These are phyloP conservation scores for Mrakiaceae sp. DNA, from an alignment of 1,284 basidiomycete species.

Conservation along the genomic window DNA sequence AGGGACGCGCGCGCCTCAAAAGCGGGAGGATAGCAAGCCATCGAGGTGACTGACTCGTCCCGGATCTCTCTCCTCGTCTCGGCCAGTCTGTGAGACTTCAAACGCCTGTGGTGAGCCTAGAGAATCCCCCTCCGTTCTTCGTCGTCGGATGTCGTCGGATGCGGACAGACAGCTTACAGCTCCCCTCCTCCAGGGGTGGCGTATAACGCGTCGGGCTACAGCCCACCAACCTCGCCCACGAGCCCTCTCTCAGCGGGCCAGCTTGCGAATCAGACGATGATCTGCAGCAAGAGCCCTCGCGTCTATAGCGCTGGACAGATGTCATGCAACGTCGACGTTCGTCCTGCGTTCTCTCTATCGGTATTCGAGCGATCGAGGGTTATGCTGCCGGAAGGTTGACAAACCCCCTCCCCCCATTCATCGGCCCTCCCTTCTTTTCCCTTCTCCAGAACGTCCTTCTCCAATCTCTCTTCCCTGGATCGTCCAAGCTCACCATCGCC, in stretches of 20 bases:
- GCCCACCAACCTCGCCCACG: constrained; percentile 11
- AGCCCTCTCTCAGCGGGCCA: constrained; percentile 21
- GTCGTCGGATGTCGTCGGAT: too few relatives aligned
- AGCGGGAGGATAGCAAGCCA: constrained; percentile 18
- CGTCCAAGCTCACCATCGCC: constrained; percentile 59
- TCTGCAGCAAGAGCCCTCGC: constrained; percentile 49
- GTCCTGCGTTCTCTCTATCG: constrained; percentile 31
- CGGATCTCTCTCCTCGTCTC: neutral
- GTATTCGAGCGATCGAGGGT: constrained; percentile 19
- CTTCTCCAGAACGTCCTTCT: constrained; percentile 59
- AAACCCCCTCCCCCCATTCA: too few relatives aligned
- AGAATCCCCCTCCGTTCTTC: too few relatives aligned
- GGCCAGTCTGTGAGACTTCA: constrained; percentile 46
- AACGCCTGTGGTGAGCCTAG: constrained; percentile 45
- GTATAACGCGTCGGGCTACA: constrained; percentile 38
- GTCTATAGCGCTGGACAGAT: constrained; percentile 58
- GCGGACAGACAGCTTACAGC: too few relatives aligned
- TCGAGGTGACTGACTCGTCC: constrained; percentile 1
- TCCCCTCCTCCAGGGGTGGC: constrained; percentile 25
- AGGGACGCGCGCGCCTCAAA: constrained; percentile 12
- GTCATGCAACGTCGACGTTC: constrained; percentile 60
- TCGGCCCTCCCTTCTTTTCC: constrained; percentile 25
- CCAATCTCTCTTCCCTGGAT: constrained; percentile 55
- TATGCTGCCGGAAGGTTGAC: constrained; percentile 20
- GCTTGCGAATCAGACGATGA: constrained; percentile 47